Evolutionary conservation across 2,329 filamentous ascomycete species (phyloP).

Genomic region (Phaeosphaeria sp.): DNA sequence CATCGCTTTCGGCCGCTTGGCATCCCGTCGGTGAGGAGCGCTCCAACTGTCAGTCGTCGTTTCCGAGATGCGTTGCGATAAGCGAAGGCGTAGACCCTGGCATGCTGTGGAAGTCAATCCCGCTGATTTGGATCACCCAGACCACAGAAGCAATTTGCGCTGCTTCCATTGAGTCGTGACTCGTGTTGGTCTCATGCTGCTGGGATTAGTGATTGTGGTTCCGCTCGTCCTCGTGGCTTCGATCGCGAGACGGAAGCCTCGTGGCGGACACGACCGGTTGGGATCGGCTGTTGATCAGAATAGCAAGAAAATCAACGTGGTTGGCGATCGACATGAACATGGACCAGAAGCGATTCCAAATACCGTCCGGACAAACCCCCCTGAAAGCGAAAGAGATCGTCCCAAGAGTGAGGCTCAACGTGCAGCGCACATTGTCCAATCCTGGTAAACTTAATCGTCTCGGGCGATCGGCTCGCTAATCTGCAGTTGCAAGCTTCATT

Average conservation of each 20-base stretch:
- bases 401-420: constrained; percentile 13
- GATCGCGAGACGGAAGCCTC: background rate
- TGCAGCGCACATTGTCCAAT: background rate
- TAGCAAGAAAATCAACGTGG: background rate
- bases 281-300: background rate
- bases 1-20: background rate
- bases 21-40: background rate
- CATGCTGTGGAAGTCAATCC: background rate
- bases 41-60: constrained; percentile 3
- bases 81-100: background rate
- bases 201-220: background rate
- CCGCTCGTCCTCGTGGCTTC: background rate
- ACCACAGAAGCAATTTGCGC: background rate
- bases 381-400: constrained; percentile 2
- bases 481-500: constrained; percentile 7
- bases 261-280: background rate
- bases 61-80: constrained; percentile 1
- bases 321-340: constrained; percentile 1
- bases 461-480: constrained; percentile 5
- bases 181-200: background rate
- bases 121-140: background rate
- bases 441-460: constrained; percentile 1
- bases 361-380: background rate
- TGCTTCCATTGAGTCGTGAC: background rate
- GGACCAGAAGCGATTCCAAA: background rate